Base-by-base conservation (phyloP, 169 alveolate species). In the Amoebophrya sp. region DNA sequence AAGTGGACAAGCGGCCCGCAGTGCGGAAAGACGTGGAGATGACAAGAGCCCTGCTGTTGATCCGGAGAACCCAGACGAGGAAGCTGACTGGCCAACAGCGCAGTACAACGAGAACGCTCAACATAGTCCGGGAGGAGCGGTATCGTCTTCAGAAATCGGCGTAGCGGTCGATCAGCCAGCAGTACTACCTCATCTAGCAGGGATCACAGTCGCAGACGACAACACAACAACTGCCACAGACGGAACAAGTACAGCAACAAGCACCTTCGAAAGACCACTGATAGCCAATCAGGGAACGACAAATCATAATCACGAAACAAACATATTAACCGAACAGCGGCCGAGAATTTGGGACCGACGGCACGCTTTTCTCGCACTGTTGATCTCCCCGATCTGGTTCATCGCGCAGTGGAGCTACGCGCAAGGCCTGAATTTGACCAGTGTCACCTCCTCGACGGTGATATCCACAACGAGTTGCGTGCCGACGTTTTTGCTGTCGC, bases 381-480 rank as follows among this genome's bases (percentile, higher is more conserved):
- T 25, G 83, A 25, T 66, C 29, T 0, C 83, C 7, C 83, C 83
- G 10, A 25, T 66, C 18, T 66, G 83, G 83, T 66, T 66, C 18
- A 0, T 18, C 10, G 83, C 83, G 35, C 83, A 66, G 83, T 66
- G 18, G 7, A 25, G 32, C 39, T 66, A 66, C 35, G 83, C 83
- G 35, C 32, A 25, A 25, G 83, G 83, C 35, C 83, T 66, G 38
- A 25, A 66, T 25, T 12, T 7, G 29, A 66, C 83, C 83, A 12
- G 32, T 1, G 83, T 66, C 39, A 66, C 83, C 18, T 66, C 83
- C 10, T 66, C 83, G 83, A 66, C 83, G 83, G 83, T 66, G 29
- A 66, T 66, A 12, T 66, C 83, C 83, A 66, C 83, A 2, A 66
- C 83, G 35, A 66, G 83, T 25, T 66, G 83, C 83, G 83, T 66